Evolutionary conservation across 306 rosid genomes (phyloP).

Genomic region (Vigna reflexopilosa): DNA sequence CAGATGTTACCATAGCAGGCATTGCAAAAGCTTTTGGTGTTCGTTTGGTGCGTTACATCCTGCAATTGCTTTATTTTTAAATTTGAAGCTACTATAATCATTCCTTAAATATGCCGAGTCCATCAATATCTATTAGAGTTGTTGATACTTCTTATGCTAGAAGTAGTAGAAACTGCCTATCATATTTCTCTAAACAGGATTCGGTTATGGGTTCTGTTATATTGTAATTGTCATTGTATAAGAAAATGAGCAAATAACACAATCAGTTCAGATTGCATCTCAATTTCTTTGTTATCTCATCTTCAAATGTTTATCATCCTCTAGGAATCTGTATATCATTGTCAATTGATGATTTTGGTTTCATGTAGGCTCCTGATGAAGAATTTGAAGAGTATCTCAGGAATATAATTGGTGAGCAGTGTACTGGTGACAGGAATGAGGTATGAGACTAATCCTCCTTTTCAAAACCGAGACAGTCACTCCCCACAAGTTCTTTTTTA

Average conservation of each 20-base stretch:
- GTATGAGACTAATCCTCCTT: conserved; percentile 34
- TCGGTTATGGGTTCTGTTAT: neutral
- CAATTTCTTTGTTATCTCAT: neutral
- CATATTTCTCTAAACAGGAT: neutral
- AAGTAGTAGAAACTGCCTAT: conserved; percentile 10
- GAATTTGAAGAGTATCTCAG: conserved; percentile 94
- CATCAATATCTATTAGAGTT: conserved; percentile 8
- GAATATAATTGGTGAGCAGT: conserved; percentile 78
- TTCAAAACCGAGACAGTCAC: neutral
- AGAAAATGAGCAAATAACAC: neutral
- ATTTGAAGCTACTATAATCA: neutral
- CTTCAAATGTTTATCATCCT: neutral
- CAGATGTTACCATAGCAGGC: conserved; percentile 89
- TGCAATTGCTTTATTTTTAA: conserved; percentile 30
- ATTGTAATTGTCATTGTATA: neutral
- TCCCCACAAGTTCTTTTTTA: conserved; percentile 17
- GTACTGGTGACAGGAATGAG: conserved; percentile 85
- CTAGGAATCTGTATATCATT: neutral
- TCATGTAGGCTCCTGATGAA: conserved; percentile 93
- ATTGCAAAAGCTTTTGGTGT: conserved; percentile 95
- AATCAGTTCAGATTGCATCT: neutral
- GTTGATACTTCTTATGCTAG: neutral
- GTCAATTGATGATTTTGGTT: conserved; percentile 30
- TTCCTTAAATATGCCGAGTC: conserved; percentile 28
- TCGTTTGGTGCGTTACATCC: conserved; percentile 76